These are phyloP conservation scores for Saccharomyces hybrid DNA, from an alignment of 1,139 yeast genomes.

Conservation along the genomic window DNA sequence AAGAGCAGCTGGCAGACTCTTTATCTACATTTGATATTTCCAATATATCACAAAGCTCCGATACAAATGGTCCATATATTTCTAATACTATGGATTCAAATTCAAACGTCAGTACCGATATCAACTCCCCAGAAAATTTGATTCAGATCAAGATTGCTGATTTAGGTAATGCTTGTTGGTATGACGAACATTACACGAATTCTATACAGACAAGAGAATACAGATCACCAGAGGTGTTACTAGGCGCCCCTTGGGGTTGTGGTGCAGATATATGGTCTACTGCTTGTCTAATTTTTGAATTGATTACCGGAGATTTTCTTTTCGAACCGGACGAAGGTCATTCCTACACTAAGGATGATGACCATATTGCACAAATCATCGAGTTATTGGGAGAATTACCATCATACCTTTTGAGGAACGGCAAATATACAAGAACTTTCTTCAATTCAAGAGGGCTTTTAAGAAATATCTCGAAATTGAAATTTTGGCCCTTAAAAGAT, in stretches of 20 bases:
- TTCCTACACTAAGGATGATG: conserved; percentile 58
- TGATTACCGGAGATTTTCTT: conserved; percentile 67
- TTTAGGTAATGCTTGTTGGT: conserved; percentile 68
- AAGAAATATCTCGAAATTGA: conserved; percentile 51
- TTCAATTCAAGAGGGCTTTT: conserved; percentile 49
- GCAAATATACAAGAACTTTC: conserved; percentile 45
- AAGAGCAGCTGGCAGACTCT: conserved; percentile 20
- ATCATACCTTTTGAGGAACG: conserved; percentile 39
- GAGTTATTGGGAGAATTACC: conserved; percentile 61
- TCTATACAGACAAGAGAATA: conserved; percentile 74
- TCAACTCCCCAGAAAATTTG: conserved; percentile 16
- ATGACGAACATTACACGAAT: conserved; percentile 58
- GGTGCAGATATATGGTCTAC: conserved; percentile 72
- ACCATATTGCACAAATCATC: conserved; percentile 66
- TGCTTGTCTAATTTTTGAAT: conserved; percentile 64
- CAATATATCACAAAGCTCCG: conserved; percentile 33
- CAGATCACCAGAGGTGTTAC: conserved; percentile 58
- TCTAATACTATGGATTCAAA: background rate
- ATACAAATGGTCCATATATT: background rate
- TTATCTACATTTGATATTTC: conserved; percentile 29
- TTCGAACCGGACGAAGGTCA: conserved; percentile 54
- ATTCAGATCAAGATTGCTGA: conserved; percentile 63
- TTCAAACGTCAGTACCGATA: background rate
- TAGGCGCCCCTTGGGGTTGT: conserved; percentile 65
- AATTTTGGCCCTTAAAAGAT: conserved; percentile 57